phyloP scores from a whole-genome alignment of 768 basidiomycete genomes.

The Kwoniella dendrophila region DNA sequence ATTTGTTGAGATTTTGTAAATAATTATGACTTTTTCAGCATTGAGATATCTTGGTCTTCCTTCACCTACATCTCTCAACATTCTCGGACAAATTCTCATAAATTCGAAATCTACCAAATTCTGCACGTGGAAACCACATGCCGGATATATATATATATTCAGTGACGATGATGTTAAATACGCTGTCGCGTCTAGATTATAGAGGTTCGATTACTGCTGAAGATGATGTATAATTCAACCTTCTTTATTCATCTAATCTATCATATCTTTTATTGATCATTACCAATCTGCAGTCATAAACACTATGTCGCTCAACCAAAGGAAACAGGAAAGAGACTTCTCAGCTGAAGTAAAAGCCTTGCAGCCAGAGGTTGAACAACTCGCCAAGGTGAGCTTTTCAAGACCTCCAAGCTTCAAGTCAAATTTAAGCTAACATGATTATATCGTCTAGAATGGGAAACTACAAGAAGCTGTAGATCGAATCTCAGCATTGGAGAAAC shows the following conservation, averaged over 20 bases:
- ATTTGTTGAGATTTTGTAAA: neutral
- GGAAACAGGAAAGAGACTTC: slow-evolving; percentile 65
- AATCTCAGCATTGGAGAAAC: slow-evolving; percentile 86
- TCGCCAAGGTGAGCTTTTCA: slow-evolving; percentile 66
- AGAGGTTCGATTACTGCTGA: neutral
- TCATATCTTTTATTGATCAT: neutral
- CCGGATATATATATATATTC: neutral
- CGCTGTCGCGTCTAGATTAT: slow-evolving; percentile 17
- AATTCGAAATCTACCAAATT: neutral
- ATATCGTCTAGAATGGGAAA: slow-evolving; percentile 69
- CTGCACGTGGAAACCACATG: too few species aligned
- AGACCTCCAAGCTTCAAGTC: neutral
- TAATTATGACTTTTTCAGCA: neutral
- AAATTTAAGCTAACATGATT: slow-evolving; percentile 7
- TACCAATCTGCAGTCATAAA: neutral
- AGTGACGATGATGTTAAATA: slow-evolving; percentile 1
- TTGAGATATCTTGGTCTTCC: neutral
- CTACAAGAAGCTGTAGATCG: slow-evolving; percentile 86
- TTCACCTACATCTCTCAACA: neutral
- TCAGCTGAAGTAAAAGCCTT: slow-evolving; percentile 78
- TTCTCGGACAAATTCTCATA: slow-evolving; percentile 16
- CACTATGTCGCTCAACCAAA: slow-evolving; percentile 36
- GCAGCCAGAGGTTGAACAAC: slow-evolving; percentile 67
- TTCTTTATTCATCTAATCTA: neutral
- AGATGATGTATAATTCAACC: neutral